Conservation (phyloP, 805 yeast genomes). For the Barnettozyma wickerhamii region DNA sequence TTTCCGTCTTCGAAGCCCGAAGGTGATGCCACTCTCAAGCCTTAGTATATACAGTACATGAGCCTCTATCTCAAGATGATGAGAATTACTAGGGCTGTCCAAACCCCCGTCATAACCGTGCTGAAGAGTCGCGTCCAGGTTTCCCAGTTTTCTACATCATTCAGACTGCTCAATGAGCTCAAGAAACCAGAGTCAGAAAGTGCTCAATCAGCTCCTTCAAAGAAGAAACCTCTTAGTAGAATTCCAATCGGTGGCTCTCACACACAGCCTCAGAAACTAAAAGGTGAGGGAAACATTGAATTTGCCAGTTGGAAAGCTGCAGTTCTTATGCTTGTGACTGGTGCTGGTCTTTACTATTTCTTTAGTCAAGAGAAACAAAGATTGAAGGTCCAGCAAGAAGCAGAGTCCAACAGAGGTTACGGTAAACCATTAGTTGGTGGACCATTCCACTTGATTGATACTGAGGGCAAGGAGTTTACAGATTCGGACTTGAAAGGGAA, state of each 20-base stretch:
- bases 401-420: constrained; percentile 79
- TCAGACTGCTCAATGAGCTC: constrained; percentile 14
- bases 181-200: constrained; percentile 9
- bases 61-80: too few relatives aligned
- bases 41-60: too few relatives aligned
- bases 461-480: constrained; percentile 69
- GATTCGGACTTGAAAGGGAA: constrained; percentile 70
- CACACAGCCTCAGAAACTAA: constrained; percentile 28
- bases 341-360: constrained; percentile 66
- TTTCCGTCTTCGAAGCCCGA: too few relatives aligned
- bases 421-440: constrained; percentile 96
- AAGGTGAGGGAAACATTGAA: constrained; percentile 49
- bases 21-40: too few relatives aligned
- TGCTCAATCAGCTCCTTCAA: not conserved
- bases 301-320: constrained; percentile 86
- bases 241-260: constrained; percentile 67
- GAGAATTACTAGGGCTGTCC: not conserved
- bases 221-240: constrained; percentile 67
- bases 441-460: constrained; percentile 69
- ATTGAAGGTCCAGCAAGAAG: constrained; percentile 68
- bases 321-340: constrained; percentile 58
- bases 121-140: not conserved
- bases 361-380: constrained; percentile 76
- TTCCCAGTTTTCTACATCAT: constrained; percentile 15
- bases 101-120: not conserved